Percentiles rank a stretch among this genome's conserved stretches.
Conservation (phyloP, 164 flowering plant species). For the Dillenia turbinata region DNA sequence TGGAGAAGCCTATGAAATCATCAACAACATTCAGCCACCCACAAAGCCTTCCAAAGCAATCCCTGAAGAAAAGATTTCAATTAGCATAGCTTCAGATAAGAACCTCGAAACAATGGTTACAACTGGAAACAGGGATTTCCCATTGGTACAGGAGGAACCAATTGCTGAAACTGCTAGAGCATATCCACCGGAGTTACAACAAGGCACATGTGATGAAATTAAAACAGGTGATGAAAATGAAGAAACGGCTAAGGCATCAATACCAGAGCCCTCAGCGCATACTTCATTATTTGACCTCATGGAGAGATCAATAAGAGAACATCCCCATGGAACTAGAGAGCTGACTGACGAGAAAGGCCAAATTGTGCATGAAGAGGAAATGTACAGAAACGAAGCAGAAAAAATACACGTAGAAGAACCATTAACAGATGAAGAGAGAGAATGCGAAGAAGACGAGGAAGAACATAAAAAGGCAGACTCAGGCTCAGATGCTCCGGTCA, state of each 20-base stretch:
- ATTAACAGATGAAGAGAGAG: constrained; percentile 27
- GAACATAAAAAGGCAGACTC: constrained; percentile 33
- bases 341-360: constrained; percentile 13
- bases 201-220: constrained; percentile 14
- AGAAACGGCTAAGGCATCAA: constrained; percentile 11
- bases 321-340: constrained; percentile 9
- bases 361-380: constrained; percentile 12
- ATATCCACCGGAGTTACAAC: constrained; percentile 15
- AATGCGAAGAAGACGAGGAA: constrained; percentile 29
- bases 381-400: constrained; percentile 21
- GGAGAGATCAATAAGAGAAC: constrained; percentile 26
- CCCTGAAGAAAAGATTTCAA: constrained; percentile 15
- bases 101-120: constrained; percentile 6
- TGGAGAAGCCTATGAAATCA: constrained; percentile 11
- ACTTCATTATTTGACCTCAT: constrained; percentile 21
- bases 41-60: constrained; percentile 10
- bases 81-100: constrained; percentile 9
- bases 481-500: constrained; percentile 46
- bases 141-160: constrained; percentile 4
- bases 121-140: constrained; percentile 10
- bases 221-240: constrained; percentile 6
- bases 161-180: constrained; percentile 7
- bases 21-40: constrained; percentile 9
- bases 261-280: constrained; percentile 8
- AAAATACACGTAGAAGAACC: constrained; percentile 22